phyloP scores from a whole-genome alignment of 2,329 filamentous ascomycete species.

The Sporothrix dimorphospora region DNA sequence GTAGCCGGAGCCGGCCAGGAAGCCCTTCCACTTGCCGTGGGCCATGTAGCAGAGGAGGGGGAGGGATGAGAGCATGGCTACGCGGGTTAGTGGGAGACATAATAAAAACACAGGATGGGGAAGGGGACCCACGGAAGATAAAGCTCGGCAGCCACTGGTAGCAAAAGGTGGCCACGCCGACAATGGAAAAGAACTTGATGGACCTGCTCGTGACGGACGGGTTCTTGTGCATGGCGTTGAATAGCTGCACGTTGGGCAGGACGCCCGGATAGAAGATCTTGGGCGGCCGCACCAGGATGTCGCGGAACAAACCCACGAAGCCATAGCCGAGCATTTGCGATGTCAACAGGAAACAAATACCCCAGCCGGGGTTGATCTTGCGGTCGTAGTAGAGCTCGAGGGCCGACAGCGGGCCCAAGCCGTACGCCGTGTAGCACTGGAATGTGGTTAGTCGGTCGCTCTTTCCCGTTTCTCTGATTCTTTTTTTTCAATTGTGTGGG shows the following conservation, averaged over 20 bases:
- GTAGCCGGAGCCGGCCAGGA: conserved; percentile 44
- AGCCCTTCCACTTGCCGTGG: conserved; percentile 41
- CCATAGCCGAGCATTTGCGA: conserved; percentile 42
- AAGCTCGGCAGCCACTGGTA: conserved; percentile 42
- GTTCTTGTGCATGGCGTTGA: conserved; percentile 41
- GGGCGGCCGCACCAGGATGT: conserved; percentile 40
- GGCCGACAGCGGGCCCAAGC: conserved; percentile 39
- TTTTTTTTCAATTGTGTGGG: too few species aligned
- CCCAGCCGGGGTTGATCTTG: conserved; percentile 39
- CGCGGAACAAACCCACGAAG: conserved; percentile 39
- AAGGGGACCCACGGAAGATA: too few species aligned
- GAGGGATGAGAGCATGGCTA: conserved; percentile 33
- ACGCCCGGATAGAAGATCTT: conserved; percentile 41
- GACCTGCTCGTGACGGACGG: conserved; percentile 38
- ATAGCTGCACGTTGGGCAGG: conserved; percentile 39
- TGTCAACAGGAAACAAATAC: conserved; percentile 39
- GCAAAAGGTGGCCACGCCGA: conserved; percentile 37
- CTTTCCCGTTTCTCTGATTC: neutral
- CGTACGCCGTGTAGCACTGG: conserved; percentile 40
- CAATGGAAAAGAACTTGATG: conserved; percentile 38
- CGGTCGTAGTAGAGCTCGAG: conserved; percentile 39
- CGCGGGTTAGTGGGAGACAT: neutral
- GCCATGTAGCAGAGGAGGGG: conserved; percentile 41
- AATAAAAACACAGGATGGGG: too few species aligned
- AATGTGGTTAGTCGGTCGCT: neutral